Percentiles rank a stretch among this genome's conserved stretches.
phyloP scores from a whole-genome alignment of 768 basidiomycete species.

The Leccinum arenicola region DNA sequence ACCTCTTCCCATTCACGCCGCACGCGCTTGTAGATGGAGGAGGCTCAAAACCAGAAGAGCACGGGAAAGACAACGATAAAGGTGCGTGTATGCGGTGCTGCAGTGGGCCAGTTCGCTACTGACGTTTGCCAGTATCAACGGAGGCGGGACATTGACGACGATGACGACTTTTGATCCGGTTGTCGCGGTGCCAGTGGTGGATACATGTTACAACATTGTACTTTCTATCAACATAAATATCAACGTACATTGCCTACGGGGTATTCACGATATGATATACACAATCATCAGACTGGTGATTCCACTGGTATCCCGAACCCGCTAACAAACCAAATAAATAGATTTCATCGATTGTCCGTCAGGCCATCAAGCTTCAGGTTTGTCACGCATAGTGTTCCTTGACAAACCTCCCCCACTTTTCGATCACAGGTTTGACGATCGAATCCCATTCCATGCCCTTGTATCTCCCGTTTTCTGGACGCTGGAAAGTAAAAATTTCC shows the following conservation, averaged over 20 bases:
- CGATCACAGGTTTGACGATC: conserved; percentile 72
- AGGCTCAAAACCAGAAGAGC: conserved; percentile 45
- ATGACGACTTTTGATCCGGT: conserved; percentile 47
- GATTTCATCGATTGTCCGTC: neutral
- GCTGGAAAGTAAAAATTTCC: conserved; percentile 76
- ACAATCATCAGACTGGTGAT: neutral
- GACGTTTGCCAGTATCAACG: conserved; percentile 50
- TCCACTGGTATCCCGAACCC: neutral
- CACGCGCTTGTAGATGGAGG: conserved; percentile 46
- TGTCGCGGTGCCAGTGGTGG: neutral
- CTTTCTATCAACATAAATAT: neutral
- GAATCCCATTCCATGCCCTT: conserved; percentile 71
- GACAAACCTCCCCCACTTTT: conserved; percentile 75
- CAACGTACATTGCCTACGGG: neutral
- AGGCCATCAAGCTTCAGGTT: neutral
- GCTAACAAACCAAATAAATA: neutral
- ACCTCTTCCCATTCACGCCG: conserved; percentile 3
- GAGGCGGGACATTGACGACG: conserved; percentile 64
- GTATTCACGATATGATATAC: neutral
- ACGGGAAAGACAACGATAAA: conserved; percentile 59
- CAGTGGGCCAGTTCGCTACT: neutral
- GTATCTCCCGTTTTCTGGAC: conserved; percentile 49
- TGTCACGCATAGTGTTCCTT: conserved; percentile 30
- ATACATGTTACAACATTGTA: neutral
- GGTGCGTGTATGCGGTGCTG: conserved; percentile 31